Evolutionary conservation across 805 yeast species (phyloP), one percentile per base, ranked within the genome.

Genomic region (Pichia eremophila): DNA sequence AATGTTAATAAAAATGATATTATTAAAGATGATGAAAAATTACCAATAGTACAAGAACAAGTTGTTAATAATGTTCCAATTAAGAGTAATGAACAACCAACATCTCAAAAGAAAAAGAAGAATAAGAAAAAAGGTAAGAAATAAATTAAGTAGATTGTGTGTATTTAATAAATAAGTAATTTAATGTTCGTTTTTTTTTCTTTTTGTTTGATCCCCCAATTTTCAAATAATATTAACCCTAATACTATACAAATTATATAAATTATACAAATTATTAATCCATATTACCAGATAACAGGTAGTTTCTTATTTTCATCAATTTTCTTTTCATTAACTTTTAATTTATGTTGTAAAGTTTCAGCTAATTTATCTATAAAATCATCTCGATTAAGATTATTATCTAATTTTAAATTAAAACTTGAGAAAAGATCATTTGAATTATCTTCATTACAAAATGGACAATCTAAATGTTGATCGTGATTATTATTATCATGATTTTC

Each of bases 51-150:
- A n/a, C 18, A 45, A 15, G 34, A 36, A 35, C 44, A n/a, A 25
- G 28, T 12, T 3, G 9, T 15, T 11, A 29, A 17, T 25, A 6
- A 6, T 12, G 35, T 10, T 12, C 4, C 25, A 28, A 2, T 15
- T 12, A 41, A 44, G 12, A 12, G 38, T 12, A n/a, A 29, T 18
- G 41, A 38, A 22, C 25, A 22, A 22, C 11, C 41, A 38, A 22
- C 27, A 27, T 28, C 40, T 14, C 42, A 32, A 34, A 52, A 54
- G 46, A 29, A 45, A 22, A 48, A 54, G 44, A 54, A 52, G 41
- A 46, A 45, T 31, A 56, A 55, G 51, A 57, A 57, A 54, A 57
- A 56, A 41, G 59, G 60, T n/a, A 54, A 56, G 43, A 57, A 54
- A 48, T 44, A 32, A 15, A 36, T 19, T 22, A 22, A 22, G 5